Conservation (phyloP, 305 asterid genomes). For the Fraxinus dipetala region DNA sequence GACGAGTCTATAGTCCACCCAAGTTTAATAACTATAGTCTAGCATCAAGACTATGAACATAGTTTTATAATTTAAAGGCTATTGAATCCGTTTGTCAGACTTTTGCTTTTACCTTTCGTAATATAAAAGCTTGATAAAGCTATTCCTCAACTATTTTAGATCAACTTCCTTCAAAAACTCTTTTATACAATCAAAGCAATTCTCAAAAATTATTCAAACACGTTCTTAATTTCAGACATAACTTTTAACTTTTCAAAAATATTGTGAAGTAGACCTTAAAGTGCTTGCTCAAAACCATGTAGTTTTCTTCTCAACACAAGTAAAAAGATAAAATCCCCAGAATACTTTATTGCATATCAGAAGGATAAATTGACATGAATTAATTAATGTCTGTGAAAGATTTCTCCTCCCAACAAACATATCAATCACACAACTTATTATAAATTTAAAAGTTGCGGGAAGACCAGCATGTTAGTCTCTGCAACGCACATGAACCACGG, state of each 20-base stretch:
- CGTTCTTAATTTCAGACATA: too few species aligned
- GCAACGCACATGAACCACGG: slow-evolving; percentile 19
- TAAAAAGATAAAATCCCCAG: neutral
- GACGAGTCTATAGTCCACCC: neutral
- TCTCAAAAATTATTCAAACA: too few species aligned
- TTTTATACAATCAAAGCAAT: too few species aligned
- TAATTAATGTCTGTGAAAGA: neutral
- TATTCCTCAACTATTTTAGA: too few species aligned
- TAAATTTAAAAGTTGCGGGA: neutral
- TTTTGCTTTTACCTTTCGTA: too few species aligned
- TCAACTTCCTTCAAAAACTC: too few species aligned
- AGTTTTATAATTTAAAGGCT: neutral
- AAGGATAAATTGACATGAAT: slow-evolving; percentile 1
- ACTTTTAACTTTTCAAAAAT: too few species aligned
- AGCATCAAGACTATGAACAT: neutral
- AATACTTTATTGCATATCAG: neutral
- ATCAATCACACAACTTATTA: neutral
- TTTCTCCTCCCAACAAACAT: neutral
- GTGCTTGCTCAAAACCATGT: neutral
- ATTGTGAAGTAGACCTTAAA: too few species aligned
- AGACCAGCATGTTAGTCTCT: slow-evolving; percentile 15
- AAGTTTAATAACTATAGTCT: neutral
- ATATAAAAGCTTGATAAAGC: too few species aligned
- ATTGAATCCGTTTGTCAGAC: neutral
- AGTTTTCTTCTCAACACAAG: neutral